A percentile compares a stretch with the other conserved stretches of the same genome.
These are phyloP conservation scores for Biscogniauxia mediterranea DNA, from an alignment of 2,329 filamentous ascomycete species.

Conservation along the genomic window DNA sequence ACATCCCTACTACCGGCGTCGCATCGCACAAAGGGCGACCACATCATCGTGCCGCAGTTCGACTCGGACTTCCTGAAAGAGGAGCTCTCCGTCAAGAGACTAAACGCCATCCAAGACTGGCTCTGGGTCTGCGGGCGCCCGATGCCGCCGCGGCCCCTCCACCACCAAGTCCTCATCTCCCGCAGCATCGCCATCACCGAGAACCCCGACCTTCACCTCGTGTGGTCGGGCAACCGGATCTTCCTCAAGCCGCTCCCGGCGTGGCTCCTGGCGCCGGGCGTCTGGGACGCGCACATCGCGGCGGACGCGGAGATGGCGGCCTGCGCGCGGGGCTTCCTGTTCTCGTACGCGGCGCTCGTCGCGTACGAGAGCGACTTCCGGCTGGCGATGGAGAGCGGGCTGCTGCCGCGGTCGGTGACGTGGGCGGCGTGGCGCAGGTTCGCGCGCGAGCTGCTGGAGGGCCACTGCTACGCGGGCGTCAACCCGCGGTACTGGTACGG, in stretches of 20 bases:
- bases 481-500: conserved; percentile 40
- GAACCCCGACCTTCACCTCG: conserved; percentile 38
- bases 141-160: conserved; percentile 39
- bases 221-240: conserved; percentile 39
- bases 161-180: conserved; percentile 35
- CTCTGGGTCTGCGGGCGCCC: conserved; percentile 33
- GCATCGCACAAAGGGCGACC: conserved; percentile 28
- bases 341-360: conserved; percentile 38
- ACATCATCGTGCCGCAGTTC: conserved; percentile 26
- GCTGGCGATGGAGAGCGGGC: conserved; percentile 34
- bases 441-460: conserved; percentile 22
- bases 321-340: conserved; percentile 38
- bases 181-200: conserved; percentile 38
- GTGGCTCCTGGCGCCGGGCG: conserved; percentile 36
- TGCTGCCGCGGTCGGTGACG: conserved; percentile 34
- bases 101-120: conserved; percentile 31
- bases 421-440: conserved; percentile 40
- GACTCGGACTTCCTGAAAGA: conserved; percentile 24
- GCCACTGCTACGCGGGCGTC: conserved; percentile 29
- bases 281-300: conserved; percentile 34
- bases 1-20: conserved; percentile 29
- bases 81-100: conserved; percentile 32
- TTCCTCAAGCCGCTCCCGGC: conserved; percentile 40
- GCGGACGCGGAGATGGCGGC: conserved; percentile 25
- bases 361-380: conserved; percentile 38